Base-by-base conservation (phyloP, 176 grass and related monocot genomes). In the Oryza nivara region DNA sequence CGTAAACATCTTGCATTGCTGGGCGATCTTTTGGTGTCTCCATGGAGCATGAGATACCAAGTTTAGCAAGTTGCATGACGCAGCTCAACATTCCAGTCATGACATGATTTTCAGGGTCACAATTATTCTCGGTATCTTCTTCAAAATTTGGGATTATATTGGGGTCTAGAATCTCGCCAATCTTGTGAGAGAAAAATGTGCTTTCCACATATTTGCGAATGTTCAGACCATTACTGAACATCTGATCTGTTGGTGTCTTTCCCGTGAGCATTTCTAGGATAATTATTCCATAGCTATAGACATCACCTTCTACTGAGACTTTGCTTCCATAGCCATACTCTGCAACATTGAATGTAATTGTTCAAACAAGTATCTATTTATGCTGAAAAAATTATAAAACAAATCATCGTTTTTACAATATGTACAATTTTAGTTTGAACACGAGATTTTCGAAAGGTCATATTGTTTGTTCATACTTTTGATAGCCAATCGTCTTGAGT, bases 281-380 rank as follows among this genome's bases (percentile, higher is more conserved):
- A 13, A 86, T 28, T 14, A 86, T 71, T 49, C 84, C 84, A 38
- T 80, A 86, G 77, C 84, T 81, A 35, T 86, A 86, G 49, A 86
- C 69, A 80, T 86, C 84, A 11, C 84, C 84, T 20, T 72, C 46
- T 11, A 51, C 28, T 6, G 84, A 81, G 15, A 80, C 35, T 15
- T 56, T 56, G 52, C 52, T 56, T 19, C 52, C 52, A 56, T 19
- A 56, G 52, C 52, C 52, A 9, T 56, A 86, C 52, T 86, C 84
- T 86, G 67, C 9, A 12, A 14, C 13, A 49, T 14, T 49, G 47
- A 46, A 46, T 49, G 12, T 49, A 49, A 49, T 49, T 15, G 47
- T 49, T 41, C 40, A 41, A 41, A 41, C 40, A 41, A 41, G 7
- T 41, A 41, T 41, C 40, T 41, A 41, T 41, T 41, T 41, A 8